Conservation (phyloP, 169 alveolate species). For the Babesia microti region DNA sequence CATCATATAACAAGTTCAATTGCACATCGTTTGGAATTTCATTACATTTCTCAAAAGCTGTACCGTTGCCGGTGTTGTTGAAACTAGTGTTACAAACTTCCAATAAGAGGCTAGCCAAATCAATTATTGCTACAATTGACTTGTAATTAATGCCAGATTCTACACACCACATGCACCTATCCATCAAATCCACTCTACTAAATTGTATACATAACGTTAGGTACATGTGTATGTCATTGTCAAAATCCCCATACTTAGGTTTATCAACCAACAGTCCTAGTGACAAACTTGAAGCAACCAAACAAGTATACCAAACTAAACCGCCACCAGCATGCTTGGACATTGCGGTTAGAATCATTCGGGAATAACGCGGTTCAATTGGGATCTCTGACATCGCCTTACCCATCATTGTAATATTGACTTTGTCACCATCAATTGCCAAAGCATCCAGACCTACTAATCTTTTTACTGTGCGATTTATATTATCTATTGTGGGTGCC, state of each 20-base stretch:
- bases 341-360: conserved; percentile 21
- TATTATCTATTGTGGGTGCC: conserved; percentile 20
- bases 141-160: conserved; percentile 8
- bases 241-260: conserved; percentile 3
- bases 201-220: conserved; percentile 20
- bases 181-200: not conserved
- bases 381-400: conserved; percentile 19
- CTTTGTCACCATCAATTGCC: conserved; percentile 8
- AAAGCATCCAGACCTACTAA: too few species aligned
- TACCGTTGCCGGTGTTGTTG: not conserved
- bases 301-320: conserved; percentile 9
- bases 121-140: conserved; percentile 18
- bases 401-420: conserved; percentile 26
- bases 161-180: conserved; percentile 3
- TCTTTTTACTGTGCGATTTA: conserved; percentile 13
- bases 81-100: conserved; percentile 3
- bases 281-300: conserved; percentile 19
- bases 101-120: conserved; percentile 32
- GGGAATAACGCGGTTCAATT: conserved; percentile 32
- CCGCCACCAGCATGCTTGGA: conserved; percentile 4
- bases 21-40: conserved; percentile 3
- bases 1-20: conserved; percentile 5
- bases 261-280: conserved; percentile 1
- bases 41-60: conserved; percentile 3
- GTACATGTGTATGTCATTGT: conserved; percentile 23